Evolutionary conservation across 2,329 filamentous ascomycete genomes (phyloP).

Genomic region (Ceratocystis destructans): DNA sequence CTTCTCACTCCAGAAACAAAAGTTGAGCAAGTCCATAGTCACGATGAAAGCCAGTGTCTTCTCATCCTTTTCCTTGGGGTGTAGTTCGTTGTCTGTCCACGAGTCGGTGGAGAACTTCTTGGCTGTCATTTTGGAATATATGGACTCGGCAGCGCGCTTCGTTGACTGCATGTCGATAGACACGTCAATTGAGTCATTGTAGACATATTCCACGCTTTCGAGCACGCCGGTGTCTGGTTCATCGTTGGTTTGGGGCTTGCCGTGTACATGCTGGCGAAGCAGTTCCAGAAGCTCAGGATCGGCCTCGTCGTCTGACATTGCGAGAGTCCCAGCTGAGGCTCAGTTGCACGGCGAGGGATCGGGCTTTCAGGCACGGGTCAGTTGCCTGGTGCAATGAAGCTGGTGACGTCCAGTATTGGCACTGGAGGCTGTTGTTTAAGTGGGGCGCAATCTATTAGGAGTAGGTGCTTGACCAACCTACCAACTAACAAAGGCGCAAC

Average conservation of each 20-base stretch:
- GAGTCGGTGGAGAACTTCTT: slow-evolving; percentile 70
- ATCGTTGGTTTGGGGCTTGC: slow-evolving; percentile 39
- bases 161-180: slow-evolving; percentile 71
- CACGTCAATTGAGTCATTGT: slow-evolving; percentile 85
- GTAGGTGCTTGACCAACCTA: not conserved
- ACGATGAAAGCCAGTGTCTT: slow-evolving; percentile 83
- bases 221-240: slow-evolving; percentile 71
- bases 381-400: not conserved
- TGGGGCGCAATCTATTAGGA: not conserved
- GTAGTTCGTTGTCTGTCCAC: slow-evolving; percentile 81
- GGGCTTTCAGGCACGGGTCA: not conserved
- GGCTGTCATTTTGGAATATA: slow-evolving; percentile 70
- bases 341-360: not conserved
- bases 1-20: slow-evolving; percentile 82
- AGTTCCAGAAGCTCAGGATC: slow-evolving; percentile 79
- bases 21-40: slow-evolving; percentile 92
- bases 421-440: not conserved
- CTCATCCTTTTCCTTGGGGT: slow-evolving; percentile 71
- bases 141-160: slow-evolving; percentile 65
- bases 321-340: slow-evolving; percentile 18
- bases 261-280: slow-evolving; percentile 63
- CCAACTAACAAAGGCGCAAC: not conserved
- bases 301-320: slow-evolving; percentile 82
- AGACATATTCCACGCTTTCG: slow-evolving; percentile 70
- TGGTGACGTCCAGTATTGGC: not conserved